A percentile compares a stretch with the other conserved stretches of the same genome.
phyloP scores from a whole-genome alignment of 352 stramenopile species.

The Phytophthora tubulina region DNA sequence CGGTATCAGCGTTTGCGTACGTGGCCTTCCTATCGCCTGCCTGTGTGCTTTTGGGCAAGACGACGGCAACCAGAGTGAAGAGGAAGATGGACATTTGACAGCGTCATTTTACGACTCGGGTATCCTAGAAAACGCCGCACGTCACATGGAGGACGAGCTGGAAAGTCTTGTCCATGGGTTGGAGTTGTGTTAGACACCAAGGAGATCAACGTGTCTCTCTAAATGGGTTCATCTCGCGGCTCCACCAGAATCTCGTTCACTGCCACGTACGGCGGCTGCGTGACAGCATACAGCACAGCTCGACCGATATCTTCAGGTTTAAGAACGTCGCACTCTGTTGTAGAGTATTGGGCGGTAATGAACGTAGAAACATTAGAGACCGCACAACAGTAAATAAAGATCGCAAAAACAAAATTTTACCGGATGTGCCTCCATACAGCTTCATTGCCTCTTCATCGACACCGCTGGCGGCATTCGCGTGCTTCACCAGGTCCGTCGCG shows the following conservation, averaged over 20 bases:
- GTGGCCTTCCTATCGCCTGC: constrained; percentile 62
- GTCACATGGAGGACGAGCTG: constrained; percentile 56
- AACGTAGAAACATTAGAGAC: constrained; percentile 29
- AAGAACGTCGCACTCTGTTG: constrained; percentile 79
- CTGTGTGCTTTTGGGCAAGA: constrained; percentile 66
- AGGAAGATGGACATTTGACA: constrained; percentile 26
- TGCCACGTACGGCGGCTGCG: constrained; percentile 85
- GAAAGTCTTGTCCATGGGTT: constrained; percentile 57
- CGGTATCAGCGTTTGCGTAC: constrained; percentile 56
- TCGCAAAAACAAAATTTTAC: constrained; percentile 31
- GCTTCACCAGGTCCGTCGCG: constrained; percentile 90
- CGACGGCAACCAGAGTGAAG: constrained; percentile 31
- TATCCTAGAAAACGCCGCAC: constrained; percentile 52
- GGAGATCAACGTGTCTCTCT: constrained; percentile 8
- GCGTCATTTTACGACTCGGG: constrained; percentile 51
- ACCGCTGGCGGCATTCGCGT: constrained; percentile 73
- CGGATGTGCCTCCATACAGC: constrained; percentile 61
- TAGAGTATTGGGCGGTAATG: constrained; percentile 28
- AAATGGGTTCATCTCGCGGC: constrained; percentile 87
- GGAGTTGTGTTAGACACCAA: constrained; percentile 34
- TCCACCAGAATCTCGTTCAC: constrained; percentile 94
- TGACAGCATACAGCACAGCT: constrained; percentile 90
- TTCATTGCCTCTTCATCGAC: constrained; percentile 88
- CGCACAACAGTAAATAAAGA: constrained; percentile 23
- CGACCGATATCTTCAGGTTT: constrained; percentile 87